Evolutionary conservation across 139 green algal genomes (phyloP).

Genomic region (Chlamydomonas sphaeroides): DNA sequence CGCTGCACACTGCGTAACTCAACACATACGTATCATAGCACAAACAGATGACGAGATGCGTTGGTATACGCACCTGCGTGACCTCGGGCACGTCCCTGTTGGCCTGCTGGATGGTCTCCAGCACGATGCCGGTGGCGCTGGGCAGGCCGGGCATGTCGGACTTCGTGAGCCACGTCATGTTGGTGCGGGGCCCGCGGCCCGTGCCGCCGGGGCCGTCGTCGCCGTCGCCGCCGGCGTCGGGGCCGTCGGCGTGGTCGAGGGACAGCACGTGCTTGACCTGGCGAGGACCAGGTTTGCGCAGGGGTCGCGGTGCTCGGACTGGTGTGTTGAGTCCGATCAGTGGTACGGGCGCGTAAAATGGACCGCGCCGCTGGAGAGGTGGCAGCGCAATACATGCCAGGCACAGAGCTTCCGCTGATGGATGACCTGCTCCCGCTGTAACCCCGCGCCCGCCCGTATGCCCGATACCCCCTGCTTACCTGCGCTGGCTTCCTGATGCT

Average conservation of each 20-base stretch:
- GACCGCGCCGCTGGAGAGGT: too few relatives aligned
- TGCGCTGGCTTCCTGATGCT: constrained; percentile 14
- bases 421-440: background rate
- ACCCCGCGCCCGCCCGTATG: too few relatives aligned
- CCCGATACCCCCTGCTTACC: constrained; percentile 5
- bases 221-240: constrained; percentile 13
- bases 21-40: background rate
- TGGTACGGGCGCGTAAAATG: too few relatives aligned
- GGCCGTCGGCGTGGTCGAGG: constrained; percentile 27
- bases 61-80: constrained; percentile 63
- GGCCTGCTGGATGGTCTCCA: constrained; percentile 63
- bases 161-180: constrained; percentile 55
- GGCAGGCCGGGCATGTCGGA: constrained; percentile 38
- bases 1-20: background rate
- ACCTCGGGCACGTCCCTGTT: constrained; percentile 70
- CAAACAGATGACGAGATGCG: too few relatives aligned
- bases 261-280: constrained; percentile 42
- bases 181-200: background rate
- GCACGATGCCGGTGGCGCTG: constrained; percentile 53
- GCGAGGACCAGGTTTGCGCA: too few relatives aligned
- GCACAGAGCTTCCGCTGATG: too few relatives aligned
- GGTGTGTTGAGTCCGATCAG: too few relatives aligned
- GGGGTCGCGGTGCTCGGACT: too few relatives aligned
- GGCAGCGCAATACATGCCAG: too few relatives aligned
- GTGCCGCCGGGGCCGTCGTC: background rate